Evolutionary conservation across 2,329 filamentous ascomycete genomes (phyloP), one percentile per base, ranked within the genome.

Genomic region (Stagonosporopsis vannaccii): DNA sequence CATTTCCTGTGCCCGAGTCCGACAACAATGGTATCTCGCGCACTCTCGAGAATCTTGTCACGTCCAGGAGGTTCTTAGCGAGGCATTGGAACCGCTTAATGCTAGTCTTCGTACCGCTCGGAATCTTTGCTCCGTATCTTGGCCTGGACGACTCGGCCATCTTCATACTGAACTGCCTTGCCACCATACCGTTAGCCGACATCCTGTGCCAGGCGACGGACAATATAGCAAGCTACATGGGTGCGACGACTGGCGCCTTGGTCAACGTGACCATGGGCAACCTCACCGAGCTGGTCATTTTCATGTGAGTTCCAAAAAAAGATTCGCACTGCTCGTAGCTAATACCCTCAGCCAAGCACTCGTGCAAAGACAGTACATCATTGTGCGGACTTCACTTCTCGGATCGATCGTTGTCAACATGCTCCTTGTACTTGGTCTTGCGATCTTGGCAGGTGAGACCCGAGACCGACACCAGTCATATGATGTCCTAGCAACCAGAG

Each of bases 351-450:
- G 96, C 67, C 89, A 96, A 63, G 92, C 92, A 0, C 79, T 96
- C 30, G 78, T 82, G 8, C 82, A 93, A 51, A 75, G 82, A 39
- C 84, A 95, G 75, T 84, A 94, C n/a, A 78, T 90, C 37, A 93
- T 97, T 59, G 91, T 96, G 1, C 90, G 96, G 73, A 95, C 92
- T 0, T 96, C 92, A 0, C 81, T 96, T 20, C 89, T 96, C 52
- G 92, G 92, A 43, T 91, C 88, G 72, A 95, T 96, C 69, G 80
- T 96, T 17, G 95, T 91, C 39, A 96, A 96, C 72, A 77, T 96
- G 51, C 83, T 96, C 1, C 84, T 96, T 12, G 90, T 96, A 46
- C 81, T 95, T 81, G 92, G 91, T 48, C 93, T 91, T 84, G 94
- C 88, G 75, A 60, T 96, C 92, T 81, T 93, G 93, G 78, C 88